Conservation (phyloP, 805 yeast species). For the Wickerhamomyces ciferrii region DNA sequence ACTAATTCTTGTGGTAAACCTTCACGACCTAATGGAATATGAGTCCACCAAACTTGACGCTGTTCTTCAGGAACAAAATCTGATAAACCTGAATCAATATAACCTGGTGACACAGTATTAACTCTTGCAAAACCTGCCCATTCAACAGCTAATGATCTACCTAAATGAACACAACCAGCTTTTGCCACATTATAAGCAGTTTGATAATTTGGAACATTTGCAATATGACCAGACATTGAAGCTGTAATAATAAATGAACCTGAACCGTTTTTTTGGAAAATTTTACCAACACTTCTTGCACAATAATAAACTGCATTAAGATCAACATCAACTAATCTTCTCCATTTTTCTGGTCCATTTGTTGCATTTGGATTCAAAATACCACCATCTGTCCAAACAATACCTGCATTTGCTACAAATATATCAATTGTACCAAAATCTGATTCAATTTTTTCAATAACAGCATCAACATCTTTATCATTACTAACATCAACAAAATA, state of each 20-base stretch:
- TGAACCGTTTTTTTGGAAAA: constrained; percentile 62
- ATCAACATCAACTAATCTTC: constrained; percentile 67
- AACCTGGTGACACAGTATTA: constrained; percentile 82
- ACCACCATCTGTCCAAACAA: constrained; percentile 71
- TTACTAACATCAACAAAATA: constrained; percentile 28
- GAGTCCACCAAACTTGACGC: constrained; percentile 41
- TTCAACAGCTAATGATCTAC: constrained; percentile 74
- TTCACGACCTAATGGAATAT: constrained; percentile 69
- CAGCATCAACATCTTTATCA: constrained; percentile 19
- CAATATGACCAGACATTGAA: constrained; percentile 82
- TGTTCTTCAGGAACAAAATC: constrained; percentile 39
- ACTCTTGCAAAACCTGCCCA: constrained; percentile 89
- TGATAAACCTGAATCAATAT: constrained; percentile 68
- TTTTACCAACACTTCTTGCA: constrained; percentile 65
- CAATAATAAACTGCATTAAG: constrained; percentile 78
- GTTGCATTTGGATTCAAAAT: constrained; percentile 35
- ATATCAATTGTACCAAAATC: constrained; percentile 78
- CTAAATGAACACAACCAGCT: constrained; percentile 70
- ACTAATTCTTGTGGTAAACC: constrained; percentile 68
- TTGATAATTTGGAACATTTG: constrained; percentile 78
- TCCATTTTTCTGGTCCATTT: constrained; percentile 51
- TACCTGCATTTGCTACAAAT: constrained; percentile 88
- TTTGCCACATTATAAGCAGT: constrained; percentile 79
- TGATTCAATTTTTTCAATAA: constrained; percentile 33
- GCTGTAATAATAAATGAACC: constrained; percentile 81